Percentiles rank a stretch among this genome's conserved stretches.
Evolutionary conservation across 2,329 filamentous ascomycete species (phyloP).

Genomic region (Chrysoporthe austroafricana): DNA sequence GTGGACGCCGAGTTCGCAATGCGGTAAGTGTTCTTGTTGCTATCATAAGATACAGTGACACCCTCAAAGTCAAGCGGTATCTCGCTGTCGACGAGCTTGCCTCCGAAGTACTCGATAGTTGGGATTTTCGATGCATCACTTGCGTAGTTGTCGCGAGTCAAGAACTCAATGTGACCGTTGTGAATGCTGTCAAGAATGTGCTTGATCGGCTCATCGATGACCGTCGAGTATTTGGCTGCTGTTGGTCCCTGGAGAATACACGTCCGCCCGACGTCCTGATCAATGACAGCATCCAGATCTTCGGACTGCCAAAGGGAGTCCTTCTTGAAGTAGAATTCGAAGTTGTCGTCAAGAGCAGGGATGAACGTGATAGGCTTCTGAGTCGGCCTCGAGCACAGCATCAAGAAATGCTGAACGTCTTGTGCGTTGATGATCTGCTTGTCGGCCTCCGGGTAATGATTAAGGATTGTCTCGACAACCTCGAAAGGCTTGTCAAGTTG

Average conservation of each 20-base stretch:
- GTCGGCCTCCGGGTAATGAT: constrained; percentile 83
- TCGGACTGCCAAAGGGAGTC: constrained; percentile 99
- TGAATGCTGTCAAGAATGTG: constrained; percentile 93
- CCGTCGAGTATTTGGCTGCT: constrained; percentile 85
- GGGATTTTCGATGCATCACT: constrained; percentile 77
- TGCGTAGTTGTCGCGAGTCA: constrained; percentile 80
- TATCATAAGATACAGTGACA: constrained; percentile 79
- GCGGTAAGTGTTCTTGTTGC: constrained; percentile 80
- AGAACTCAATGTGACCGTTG: constrained; percentile 78
- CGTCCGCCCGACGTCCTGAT: constrained; percentile 91
- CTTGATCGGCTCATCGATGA: constrained; percentile 91
- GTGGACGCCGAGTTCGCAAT: constrained; percentile 76
- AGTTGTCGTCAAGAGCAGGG: constrained; percentile 92
- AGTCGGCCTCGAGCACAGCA: constrained; percentile 85
- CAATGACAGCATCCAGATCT: constrained; percentile 93
- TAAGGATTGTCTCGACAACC: constrained; percentile 77
- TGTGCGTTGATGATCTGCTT: constrained; percentile 96
- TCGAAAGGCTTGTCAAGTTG: constrained; percentile 84
- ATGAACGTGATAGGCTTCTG: constrained; percentile 99
- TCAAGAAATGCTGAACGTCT: constrained; percentile 94
- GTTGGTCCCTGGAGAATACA: constrained; percentile 96
- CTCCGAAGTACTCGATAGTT: constrained; percentile 92
- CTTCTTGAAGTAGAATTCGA: constrained; percentile 99
- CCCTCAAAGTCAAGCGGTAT: constrained; percentile 82
- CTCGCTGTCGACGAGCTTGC: constrained; percentile 74